Evolutionary conservation across 768 basidiomycete species (phyloP).

Genomic region (Phylloporus rhodoxanthus): DNA sequence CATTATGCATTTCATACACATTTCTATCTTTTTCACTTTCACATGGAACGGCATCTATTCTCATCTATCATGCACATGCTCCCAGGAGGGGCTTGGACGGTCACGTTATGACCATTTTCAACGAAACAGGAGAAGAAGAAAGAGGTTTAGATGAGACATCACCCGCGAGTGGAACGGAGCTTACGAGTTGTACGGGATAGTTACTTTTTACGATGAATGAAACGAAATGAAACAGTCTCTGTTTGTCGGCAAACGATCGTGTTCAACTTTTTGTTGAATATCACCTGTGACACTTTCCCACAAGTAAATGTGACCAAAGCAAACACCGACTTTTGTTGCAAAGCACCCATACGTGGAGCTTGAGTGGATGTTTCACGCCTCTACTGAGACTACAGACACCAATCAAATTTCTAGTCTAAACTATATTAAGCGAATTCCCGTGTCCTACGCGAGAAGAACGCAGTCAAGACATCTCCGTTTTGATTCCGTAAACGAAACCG

Average conservation of each 20-base stretch:
- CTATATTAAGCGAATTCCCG: conserved; percentile 8
- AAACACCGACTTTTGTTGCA: not conserved
- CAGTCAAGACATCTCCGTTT: conserved; percentile 1
- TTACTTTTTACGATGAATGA: conserved; percentile 32
- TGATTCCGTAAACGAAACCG: conserved; percentile 13
- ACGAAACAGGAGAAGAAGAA: conserved; percentile 8
- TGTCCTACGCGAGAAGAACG: conserved; percentile 10
- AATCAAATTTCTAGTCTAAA: conserved; percentile 7
- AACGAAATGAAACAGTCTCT: conserved; percentile 40
- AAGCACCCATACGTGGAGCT: conserved; percentile 2
- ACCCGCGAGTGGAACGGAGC: conserved; percentile 16
- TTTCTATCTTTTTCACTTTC: conserved; percentile 15
- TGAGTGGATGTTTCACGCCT: conserved; percentile 11
- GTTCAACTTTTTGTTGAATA: too few relatives aligned
- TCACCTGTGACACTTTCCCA: not conserved
- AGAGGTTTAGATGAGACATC: conserved; percentile 12
- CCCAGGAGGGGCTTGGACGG: conserved; percentile 24
- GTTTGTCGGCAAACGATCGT: not conserved
- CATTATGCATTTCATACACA: conserved; percentile 29
- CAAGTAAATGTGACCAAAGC: not conserved
- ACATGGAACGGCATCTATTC: conserved; percentile 27
- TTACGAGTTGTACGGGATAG: conserved; percentile 22
- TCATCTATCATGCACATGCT: conserved; percentile 20
- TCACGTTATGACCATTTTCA: conserved; percentile 9
- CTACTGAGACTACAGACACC: not conserved